These are phyloP conservation scores for Aspergillus alliaceus DNA, from an alignment of 2,329 filamentous ascomycete genomes.

Conservation along the genomic window DNA sequence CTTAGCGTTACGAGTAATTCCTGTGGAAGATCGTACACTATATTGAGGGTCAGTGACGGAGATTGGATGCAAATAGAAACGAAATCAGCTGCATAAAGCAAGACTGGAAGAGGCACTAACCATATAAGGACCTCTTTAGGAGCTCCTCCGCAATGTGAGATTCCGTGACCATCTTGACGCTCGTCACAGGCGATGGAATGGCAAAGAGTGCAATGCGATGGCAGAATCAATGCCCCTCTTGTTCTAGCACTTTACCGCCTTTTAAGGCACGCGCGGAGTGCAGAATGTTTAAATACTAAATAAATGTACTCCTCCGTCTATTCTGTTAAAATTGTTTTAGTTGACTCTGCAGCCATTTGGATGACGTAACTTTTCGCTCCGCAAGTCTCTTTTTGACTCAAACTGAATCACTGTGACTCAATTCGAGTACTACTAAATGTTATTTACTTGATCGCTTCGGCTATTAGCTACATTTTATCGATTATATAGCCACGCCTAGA, in stretches of 20 bases:
- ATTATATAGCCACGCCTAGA: too few species aligned
- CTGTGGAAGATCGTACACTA: constrained; percentile 79
- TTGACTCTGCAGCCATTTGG: background rate
- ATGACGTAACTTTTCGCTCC: background rate
- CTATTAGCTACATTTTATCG: background rate
- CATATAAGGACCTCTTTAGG: constrained; percentile 52
- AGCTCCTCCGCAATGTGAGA: constrained; percentile 35
- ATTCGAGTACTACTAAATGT: background rate
- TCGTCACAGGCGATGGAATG: background rate
- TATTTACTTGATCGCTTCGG: too few species aligned
- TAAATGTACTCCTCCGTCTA: too few species aligned
- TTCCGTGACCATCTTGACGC: constrained; percentile 21
- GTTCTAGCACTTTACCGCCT: background rate
- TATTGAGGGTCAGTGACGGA: constrained; percentile 18
- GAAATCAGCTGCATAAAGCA: background rate
- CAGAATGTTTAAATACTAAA: background rate
- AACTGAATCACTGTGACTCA: background rate
- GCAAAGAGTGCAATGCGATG: background rate
- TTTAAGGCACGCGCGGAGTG: background rate
- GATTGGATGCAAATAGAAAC: background rate
- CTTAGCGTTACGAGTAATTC: constrained; percentile 70
- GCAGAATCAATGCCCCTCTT: constrained; percentile 1
- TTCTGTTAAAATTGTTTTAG: too few species aligned
- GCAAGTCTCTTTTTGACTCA: background rate
- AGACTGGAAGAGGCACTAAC: constrained; percentile 27